phyloP scores from a whole-genome alignment of 148 eudicot genomes.

The Diospyros lotus region DNA sequence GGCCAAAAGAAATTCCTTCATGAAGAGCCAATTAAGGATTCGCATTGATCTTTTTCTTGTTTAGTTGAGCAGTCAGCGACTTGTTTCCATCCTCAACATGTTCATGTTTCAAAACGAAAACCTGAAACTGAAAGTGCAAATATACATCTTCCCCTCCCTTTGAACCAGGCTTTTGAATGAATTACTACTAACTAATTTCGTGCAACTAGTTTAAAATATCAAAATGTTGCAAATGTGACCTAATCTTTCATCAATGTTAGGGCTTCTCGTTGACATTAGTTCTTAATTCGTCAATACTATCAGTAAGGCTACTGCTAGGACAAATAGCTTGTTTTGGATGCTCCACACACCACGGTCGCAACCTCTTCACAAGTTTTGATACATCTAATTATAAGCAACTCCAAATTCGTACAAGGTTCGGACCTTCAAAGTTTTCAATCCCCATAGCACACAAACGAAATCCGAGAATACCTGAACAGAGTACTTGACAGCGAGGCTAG shows the following conservation, averaged over 20 bases:
- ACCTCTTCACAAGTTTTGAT: neutral
- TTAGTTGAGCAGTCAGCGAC: too few relatives aligned
- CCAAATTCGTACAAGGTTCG: neutral
- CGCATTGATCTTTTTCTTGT: too few relatives aligned
- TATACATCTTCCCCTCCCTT: neutral
- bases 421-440: neutral
- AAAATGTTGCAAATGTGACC: neutral
- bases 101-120: neutral
- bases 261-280: neutral
- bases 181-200: neutral
- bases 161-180: neutral
- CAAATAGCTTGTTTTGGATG: neutral
- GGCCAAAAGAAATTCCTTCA: too few relatives aligned
- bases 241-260: neutral
- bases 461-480: slow-evolving; percentile 63
- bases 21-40: too few relatives aligned
- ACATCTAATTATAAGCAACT: neutral
- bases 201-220: neutral
- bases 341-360: neutral
- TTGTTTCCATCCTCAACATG: neutral
- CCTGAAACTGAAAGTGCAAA: neutral
- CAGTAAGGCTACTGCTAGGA: neutral
- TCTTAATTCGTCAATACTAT: neutral
- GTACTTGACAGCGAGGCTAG: slow-evolving; percentile 90
- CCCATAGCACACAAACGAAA: neutral